Conservation (phyloP, 1,139 yeast genomes). For the Hemisphaericaspora lyxosophila region DNA sequence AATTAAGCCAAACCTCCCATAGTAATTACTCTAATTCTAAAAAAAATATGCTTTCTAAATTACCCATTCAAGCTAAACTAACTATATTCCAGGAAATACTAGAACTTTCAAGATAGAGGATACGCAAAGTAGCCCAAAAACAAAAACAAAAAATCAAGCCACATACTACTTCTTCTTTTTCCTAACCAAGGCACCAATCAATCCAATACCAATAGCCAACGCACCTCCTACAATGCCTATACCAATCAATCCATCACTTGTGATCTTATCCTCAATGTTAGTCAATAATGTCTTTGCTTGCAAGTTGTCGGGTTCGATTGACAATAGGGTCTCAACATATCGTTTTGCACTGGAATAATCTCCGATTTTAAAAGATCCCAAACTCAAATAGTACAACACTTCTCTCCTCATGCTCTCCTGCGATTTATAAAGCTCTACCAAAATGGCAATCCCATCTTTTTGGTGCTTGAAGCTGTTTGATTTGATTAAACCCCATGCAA, state of each 20-base stretch:
- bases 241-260: slow-evolving; percentile 85
- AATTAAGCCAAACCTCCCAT: too few relatives aligned
- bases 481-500: slow-evolving; percentile 94
- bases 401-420: slow-evolving; percentile 86
- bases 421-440: slow-evolving; percentile 72
- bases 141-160: not conserved
- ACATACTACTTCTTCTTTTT: slow-evolving; percentile 23
- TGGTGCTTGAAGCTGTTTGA: slow-evolving; percentile 62
- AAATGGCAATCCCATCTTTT: slow-evolving; percentile 72
- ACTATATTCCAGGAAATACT: too few relatives aligned
- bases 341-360: slow-evolving; percentile 84
- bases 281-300: slow-evolving; percentile 74
- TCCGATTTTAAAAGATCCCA: slow-evolving; percentile 87
- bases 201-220: slow-evolving; percentile 77
- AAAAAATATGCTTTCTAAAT: too few relatives aligned
- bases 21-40: too few relatives aligned
- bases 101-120: not conserved
- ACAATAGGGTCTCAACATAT: slow-evolving; percentile 74
- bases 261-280: slow-evolving; percentile 80
- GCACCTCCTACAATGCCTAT: slow-evolving; percentile 83
- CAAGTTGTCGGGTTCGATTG: slow-evolving; percentile 77
- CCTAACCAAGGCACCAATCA: slow-evolving; percentile 57
- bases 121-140: not conserved
- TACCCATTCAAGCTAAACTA: too few relatives aligned
- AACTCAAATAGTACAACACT: slow-evolving; percentile 79